A percentile compares a stretch with the other conserved stretches of the same genome.
These are phyloP conservation scores for Ophiostoma tasmaniense DNA, from an alignment of 2,329 filamentous ascomycete species.

Conservation along the genomic window DNA sequence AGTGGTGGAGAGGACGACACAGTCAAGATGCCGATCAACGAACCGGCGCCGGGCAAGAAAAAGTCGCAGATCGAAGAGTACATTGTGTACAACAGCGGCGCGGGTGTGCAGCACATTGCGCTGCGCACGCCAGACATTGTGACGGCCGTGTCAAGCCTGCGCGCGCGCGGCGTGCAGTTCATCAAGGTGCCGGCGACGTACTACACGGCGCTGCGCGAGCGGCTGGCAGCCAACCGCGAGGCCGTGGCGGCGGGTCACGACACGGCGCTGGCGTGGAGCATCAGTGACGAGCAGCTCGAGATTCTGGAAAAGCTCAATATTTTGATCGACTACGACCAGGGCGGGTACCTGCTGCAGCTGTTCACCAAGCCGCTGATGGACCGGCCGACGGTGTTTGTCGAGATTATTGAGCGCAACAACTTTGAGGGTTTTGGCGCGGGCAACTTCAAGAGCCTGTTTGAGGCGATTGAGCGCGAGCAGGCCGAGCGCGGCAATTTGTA, in stretches of 20 bases:
- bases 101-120: conserved; percentile 90
- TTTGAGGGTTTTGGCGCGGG: conserved; percentile 91
- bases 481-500: conserved; percentile 73
- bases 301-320: conserved; percentile 71
- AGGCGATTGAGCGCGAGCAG: conserved; percentile 92
- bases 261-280: conserved; percentile 38
- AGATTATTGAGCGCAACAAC: conserved; percentile 88
- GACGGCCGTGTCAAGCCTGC: conserved; percentile 63
- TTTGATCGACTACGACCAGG: conserved; percentile 90
- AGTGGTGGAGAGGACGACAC: conserved; percentile 66
- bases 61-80: conserved; percentile 93
- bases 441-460: conserved; percentile 91
- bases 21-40: conserved; percentile 98
- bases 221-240: conserved; percentile 53
- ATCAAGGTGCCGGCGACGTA: conserved; percentile 84
- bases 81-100: conserved; percentile 79
- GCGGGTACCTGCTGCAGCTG: conserved; percentile 69
- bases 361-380: conserved; percentile 89
- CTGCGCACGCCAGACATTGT: conserved; percentile 77
- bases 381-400: conserved; percentile 87
- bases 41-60: conserved; percentile 82
- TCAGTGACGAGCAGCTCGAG: conserved; percentile 68
- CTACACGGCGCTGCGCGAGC: conserved; percentile 66
- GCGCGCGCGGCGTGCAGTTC: conserved; percentile 84
- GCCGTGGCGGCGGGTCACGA: conserved; percentile 28